These are phyloP conservation scores for Pseudogymnoascus sp. DNA, from an alignment of 2,329 filamentous ascomycete species.

Conservation along the genomic window DNA sequence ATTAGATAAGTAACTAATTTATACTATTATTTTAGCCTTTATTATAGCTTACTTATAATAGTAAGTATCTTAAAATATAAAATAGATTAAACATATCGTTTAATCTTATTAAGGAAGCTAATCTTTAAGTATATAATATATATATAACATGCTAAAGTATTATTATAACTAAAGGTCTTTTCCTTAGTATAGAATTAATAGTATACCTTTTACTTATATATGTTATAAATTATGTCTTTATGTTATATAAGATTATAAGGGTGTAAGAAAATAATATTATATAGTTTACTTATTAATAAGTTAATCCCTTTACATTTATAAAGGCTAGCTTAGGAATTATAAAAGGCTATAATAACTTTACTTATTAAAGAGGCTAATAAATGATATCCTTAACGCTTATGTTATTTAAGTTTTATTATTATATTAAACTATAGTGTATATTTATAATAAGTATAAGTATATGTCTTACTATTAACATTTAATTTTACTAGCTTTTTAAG, in stretches of 20 bases:
- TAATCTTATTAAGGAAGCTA: constrained; percentile 62
- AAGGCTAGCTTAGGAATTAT: constrained; percentile 46
- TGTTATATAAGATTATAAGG: constrained; percentile 95
- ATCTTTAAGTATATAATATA: constrained; percentile 87
- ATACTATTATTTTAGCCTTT: too few species aligned
- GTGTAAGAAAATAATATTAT: constrained; percentile 86
- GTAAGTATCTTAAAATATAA: not conserved
- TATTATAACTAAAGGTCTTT: constrained; percentile 92
- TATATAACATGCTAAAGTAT: constrained; percentile 90
- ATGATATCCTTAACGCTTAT: constrained; percentile 90
- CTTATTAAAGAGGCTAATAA: too few species aligned
- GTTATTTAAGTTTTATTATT: constrained; percentile 77
- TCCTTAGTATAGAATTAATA: constrained; percentile 91
- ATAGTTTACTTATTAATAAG: constrained; percentile 87
- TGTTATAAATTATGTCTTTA: constrained; percentile 96
- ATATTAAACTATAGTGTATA: constrained; percentile 85
- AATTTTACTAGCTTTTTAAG: constrained; percentile 50
- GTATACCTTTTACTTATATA: constrained; percentile 75
- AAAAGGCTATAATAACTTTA: too few species aligned
- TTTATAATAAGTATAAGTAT: constrained; percentile 92
- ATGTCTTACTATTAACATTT: constrained; percentile 73
- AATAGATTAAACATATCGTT: constrained; percentile 23
- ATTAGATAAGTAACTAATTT: too few species aligned
- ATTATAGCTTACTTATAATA: too few species aligned
- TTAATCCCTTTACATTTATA: constrained; percentile 92